Percentiles rank a stretch among this genome's conserved stretches.
Evolutionary conservation across 192 early-diverging fungal genomes (phyloP).

Genomic region (Gaertneriomyces sp.): DNA sequence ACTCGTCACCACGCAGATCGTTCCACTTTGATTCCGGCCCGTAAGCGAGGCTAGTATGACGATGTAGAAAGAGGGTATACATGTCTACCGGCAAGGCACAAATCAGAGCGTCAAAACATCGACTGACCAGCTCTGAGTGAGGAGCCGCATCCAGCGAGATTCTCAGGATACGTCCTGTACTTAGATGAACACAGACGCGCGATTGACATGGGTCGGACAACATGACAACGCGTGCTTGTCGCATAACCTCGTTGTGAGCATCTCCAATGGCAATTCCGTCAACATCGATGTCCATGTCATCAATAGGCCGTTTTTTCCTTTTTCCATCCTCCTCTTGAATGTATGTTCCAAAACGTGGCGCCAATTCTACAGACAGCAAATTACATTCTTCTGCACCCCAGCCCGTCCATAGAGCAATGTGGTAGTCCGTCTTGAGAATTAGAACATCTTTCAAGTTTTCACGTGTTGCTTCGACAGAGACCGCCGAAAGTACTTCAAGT

Average conservation of each 20-base stretch:
- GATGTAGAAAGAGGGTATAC: slow-evolving; percentile 1
- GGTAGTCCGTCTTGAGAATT: slow-evolving; percentile 28
- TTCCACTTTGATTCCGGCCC: not conserved
- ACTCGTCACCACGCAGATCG: not conserved
- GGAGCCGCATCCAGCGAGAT: not conserved
- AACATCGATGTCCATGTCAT: not conserved
- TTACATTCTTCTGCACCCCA: slow-evolving; percentile 11
- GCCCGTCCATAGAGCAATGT: slow-evolving; percentile 38
- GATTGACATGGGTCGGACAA: slow-evolving; percentile 1
- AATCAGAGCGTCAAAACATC: slow-evolving; percentile 14
- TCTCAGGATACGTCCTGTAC: slow-evolving; percentile 4
- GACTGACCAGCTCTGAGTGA: not conserved
- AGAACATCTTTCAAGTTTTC: slow-evolving; percentile 37
- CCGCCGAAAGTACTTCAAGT: slow-evolving; percentile 23
- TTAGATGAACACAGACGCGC: slow-evolving; percentile 18
- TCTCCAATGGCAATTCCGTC: not conserved
- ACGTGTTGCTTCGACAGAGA: slow-evolving; percentile 38
- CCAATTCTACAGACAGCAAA: slow-evolving; percentile 3
- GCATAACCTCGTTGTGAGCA: not conserved
- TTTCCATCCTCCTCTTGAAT: not conserved
- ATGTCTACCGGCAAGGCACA: slow-evolving; percentile 1
- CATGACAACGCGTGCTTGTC: not conserved
- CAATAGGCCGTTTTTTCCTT: not conserved
- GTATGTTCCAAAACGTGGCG: not conserved
- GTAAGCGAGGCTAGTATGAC: not conserved